Percentiles rank a stretch among this genome's conserved stretches.
Conservation (phyloP, 176 grass and related monocot genomes). For the Musa acuminata region DNA sequence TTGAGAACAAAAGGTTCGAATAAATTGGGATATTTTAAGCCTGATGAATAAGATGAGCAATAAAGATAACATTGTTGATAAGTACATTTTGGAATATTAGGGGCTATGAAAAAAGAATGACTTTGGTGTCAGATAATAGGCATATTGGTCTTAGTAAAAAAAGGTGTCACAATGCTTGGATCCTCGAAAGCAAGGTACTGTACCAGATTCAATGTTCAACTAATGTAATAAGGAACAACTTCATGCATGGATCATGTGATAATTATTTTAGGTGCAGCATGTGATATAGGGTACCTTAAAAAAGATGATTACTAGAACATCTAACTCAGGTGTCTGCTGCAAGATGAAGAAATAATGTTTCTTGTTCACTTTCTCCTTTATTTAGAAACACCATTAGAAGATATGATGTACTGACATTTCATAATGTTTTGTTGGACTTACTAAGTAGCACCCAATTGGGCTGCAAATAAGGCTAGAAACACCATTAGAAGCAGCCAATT, state of each 20-base stretch:
- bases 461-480: too few species aligned
- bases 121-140: conserved; percentile 4
- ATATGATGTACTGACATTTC: too few species aligned
- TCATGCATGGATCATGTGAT: neutral
- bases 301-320: too few species aligned
- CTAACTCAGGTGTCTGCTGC: too few species aligned
- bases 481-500: too few species aligned
- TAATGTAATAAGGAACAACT: neutral
- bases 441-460: too few species aligned
- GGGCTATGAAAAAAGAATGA: neutral
- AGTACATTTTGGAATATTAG: neutral
- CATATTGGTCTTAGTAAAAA: neutral
- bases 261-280: neutral
- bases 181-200: neutral
- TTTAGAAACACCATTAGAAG: too few species aligned
- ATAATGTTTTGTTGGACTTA: too few species aligned
- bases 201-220: neutral
- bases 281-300: too few species aligned
- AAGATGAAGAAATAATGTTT: too few species aligned
- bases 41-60: neutral
- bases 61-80: neutral
- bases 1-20: conserved; percentile 2
- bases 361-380: too few species aligned
- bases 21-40: neutral
- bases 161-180: neutral